Base-by-base conservation (phyloP, 1,139 yeast genomes). In the Blastobotrys ciferrii region DNA sequence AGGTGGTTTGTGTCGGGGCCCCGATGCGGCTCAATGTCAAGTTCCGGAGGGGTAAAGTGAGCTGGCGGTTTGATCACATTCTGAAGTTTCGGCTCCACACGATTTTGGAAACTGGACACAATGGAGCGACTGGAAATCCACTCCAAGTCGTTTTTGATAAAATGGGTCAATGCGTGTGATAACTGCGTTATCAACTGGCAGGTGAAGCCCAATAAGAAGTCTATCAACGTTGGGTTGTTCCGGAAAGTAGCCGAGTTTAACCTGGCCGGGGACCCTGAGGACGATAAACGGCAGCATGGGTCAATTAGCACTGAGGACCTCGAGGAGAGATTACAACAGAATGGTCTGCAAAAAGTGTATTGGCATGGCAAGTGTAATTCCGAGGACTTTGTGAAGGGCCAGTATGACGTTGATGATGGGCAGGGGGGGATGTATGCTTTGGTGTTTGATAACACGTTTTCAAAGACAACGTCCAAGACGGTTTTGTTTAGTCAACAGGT, bases 101-200 rank as follows among this genome's bases (percentile, higher is more conserved):
- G 28, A 32, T 32, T 32, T 32, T 15, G 31, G 19, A 6, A 17
- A 14, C 35, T 23, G 28, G 28, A 23, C 28, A 36, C 30, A 5
- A 86, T 85, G 94, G 96, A 89, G 66, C 82, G 91, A 1, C 76
- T 92, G 50, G 97, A 91, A 67, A 81, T 92, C 39, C 95, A 91
- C 60, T 84, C 95, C 47, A 86, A 87, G 64, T 86, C 92, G 52
- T 91, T 87, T 62, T 78, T 89, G 56, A 86, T 91, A 61, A 87
- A 91, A 60, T 92, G 98, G 98, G 81, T 89, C 52, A 78, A 82
- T 55, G 87, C 84, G 6, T 84, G 87, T 0, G 84, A 80, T 40
- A 77, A 81, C 52, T 78, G 84, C 28, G 67, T 76, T 19, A 77
- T 91, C 41, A 80, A 79, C 55, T 92, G 94, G 85, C 91, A 84